Evolutionary conservation across 2,329 filamentous ascomycete species (phyloP).

Genomic region (Gaeumannomyces sp.): DNA sequence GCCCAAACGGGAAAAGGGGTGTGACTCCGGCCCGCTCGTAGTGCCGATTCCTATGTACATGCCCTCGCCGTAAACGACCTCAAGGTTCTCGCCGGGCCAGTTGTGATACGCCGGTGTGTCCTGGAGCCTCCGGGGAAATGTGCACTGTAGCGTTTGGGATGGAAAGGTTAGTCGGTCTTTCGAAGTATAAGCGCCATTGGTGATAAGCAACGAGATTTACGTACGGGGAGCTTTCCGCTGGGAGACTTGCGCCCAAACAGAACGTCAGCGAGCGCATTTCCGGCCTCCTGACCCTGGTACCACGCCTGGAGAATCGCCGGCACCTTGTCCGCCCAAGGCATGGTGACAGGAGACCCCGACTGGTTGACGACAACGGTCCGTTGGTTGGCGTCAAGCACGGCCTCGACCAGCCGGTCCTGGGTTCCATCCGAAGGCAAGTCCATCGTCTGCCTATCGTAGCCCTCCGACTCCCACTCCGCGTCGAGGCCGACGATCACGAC

Average conservation of each 20-base stretch:
- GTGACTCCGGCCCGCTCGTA: constrained; percentile 57
- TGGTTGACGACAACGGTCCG: constrained; percentile 64
- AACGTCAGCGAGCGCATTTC: constrained; percentile 61
- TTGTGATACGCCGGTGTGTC: constrained; percentile 67
- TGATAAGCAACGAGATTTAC: not conserved
- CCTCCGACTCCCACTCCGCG: constrained; percentile 70
- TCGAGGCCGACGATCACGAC: constrained; percentile 64
- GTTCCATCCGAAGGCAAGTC: constrained; percentile 49
- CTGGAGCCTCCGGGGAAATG: constrained; percentile 57
- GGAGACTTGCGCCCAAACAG: constrained; percentile 59
- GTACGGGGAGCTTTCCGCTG: constrained; percentile 60
- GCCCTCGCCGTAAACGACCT: constrained; percentile 65
- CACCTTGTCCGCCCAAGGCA: constrained; percentile 63
- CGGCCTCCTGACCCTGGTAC: constrained; percentile 66
- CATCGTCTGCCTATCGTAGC: constrained; percentile 60
- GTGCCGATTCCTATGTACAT: constrained; percentile 65
- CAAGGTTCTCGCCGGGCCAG: constrained; percentile 64
- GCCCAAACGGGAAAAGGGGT: constrained; percentile 66
- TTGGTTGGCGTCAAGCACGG: constrained; percentile 56
- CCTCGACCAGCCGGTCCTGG: constrained; percentile 58
- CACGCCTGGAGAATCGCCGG: constrained; percentile 64
- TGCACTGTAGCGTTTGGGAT: constrained; percentile 34
- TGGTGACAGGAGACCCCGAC: constrained; percentile 60
- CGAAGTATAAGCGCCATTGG: not conserved
- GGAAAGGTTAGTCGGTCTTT: no score